phyloP scores from a whole-genome alignment of 2,329 filamentous ascomycete species.

The Ophiostoma perfectum region DNA sequence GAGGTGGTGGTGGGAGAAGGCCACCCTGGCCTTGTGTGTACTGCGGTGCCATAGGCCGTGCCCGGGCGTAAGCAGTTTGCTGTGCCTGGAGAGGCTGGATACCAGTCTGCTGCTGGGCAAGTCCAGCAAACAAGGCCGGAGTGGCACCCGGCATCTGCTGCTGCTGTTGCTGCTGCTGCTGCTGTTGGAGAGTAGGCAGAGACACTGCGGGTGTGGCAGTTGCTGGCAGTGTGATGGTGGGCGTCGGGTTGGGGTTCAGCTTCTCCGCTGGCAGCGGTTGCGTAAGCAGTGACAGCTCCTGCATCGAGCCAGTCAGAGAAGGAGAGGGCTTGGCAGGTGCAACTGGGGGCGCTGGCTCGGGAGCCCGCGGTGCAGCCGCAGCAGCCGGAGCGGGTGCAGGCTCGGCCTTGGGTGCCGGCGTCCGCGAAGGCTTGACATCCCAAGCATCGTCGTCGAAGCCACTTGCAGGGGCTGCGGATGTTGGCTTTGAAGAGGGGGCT shows the following conservation, averaged over 20 bases:
- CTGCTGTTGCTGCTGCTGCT: constrained; percentile 31
- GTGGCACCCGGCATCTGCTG: constrained; percentile 47
- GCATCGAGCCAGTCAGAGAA: constrained; percentile 62
- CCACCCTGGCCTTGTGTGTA: constrained; percentile 53
- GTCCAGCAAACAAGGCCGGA: constrained; percentile 52
- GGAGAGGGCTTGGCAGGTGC: constrained; percentile 37
- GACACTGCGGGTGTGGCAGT: constrained; percentile 31
- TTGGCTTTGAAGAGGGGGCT: constrained; percentile 14
- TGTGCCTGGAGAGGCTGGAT: constrained; percentile 36
- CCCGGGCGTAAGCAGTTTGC: constrained; percentile 47
- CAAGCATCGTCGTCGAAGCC: constrained; percentile 97
- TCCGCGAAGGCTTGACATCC: constrained; percentile 74
- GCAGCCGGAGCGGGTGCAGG: constrained; percentile 37
- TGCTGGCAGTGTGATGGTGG: constrained; percentile 34
- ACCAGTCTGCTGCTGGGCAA: constrained; percentile 45
- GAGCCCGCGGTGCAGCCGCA: constrained; percentile 37
- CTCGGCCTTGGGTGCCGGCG: constrained; percentile 33
- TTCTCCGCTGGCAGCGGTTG: constrained; percentile 50
- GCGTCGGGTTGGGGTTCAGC: constrained; percentile 31
- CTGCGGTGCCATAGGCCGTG: constrained; percentile 67
- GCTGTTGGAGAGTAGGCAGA: constrained; percentile 30
- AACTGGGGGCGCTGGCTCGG: constrained; percentile 34
- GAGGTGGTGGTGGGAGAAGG: constrained; percentile 63
- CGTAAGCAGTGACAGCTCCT: constrained; percentile 51
- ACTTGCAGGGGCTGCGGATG: constrained; percentile 27